Base-by-base conservation (phyloP, 2,329 filamentous ascomycete species). In the Penicillium sp. region DNA sequence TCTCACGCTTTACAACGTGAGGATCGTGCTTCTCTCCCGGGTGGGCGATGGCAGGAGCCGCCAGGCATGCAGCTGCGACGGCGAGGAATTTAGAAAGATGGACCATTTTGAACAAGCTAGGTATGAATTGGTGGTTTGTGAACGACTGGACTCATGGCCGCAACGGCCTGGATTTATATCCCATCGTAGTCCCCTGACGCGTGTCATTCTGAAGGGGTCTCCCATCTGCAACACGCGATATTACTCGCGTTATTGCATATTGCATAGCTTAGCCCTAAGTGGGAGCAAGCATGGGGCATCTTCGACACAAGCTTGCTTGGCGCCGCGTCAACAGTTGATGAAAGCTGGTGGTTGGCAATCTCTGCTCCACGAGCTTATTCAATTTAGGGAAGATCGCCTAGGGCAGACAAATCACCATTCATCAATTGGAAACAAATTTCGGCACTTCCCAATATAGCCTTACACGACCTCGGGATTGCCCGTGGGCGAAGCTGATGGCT, bases 1-100 rank as follows among this genome's bases (percentile, higher is more conserved):
- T 57, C 48, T 65, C 63, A 6, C 60, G 58, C 55, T 62, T 63
- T 26, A 65, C n/a, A 17, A 51, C 55, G 32, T 59, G 55, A 6
- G 58, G 56, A 31, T 66, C 60, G 9, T 65, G 62, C 35, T 64
- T 61, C 49, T 66, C 63, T n/a, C 63, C 63, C 0, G 63, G 63
- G 39, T 65, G 63, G 34, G 63, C 62, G 24, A 64, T 53, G 21
- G 56, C 58, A 9, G 66, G 54, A 3, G 62, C 58, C 21, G 53
- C 57, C 40, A 61, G 43, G 39, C 53, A 58, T 37, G 62, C 61
- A 5, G 64, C 65, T 33, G 57, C 62, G 15, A 68, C 51, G 39
- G 62, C 53, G 19, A 69, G 56, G 34, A 67, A 40, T 38, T 65
- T 63, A 38, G 60, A 60, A 35, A 67, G 19, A 21, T 55, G 52